phyloP scores from a whole-genome alignment of 139 green algal species.

The Bryopsis sp. region DNA sequence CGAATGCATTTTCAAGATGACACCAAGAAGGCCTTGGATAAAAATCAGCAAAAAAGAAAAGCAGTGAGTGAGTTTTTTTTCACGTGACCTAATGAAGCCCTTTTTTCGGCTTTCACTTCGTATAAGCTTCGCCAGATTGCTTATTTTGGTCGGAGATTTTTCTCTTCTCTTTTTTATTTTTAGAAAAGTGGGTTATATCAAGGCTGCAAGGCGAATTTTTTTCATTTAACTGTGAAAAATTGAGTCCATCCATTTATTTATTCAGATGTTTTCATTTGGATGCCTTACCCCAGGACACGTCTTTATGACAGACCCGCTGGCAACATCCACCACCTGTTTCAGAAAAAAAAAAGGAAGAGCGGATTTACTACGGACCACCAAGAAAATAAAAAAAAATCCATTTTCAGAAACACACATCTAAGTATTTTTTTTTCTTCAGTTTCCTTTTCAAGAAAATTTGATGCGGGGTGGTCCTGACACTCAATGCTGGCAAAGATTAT shows the following conservation, averaged over 20 bases:
- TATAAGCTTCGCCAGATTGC: neutral
- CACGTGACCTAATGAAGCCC: too few relatives aligned
- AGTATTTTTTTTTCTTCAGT: neutral
- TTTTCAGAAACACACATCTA: neutral
- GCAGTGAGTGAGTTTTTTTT: too few relatives aligned
- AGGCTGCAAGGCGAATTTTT: neutral
- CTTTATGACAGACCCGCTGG: neutral
- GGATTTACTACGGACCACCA: neutral
- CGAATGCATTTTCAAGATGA: too few relatives aligned
- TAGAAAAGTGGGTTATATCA: neutral
- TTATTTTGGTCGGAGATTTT: neutral
- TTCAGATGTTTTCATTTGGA: neutral
- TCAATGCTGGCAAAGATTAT: neutral
- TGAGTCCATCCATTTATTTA: neutral
- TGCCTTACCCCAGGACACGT: constrained; percentile 1
- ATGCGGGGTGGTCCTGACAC: neutral
- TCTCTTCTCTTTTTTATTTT: neutral
- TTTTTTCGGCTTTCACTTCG: too few relatives aligned
- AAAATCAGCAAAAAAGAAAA: too few relatives aligned
- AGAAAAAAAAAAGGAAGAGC: neutral
- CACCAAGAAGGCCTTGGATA: too few relatives aligned
- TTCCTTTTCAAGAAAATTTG: neutral
- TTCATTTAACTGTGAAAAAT: neutral
- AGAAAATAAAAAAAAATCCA: neutral
- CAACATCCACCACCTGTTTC: constrained; percentile 4